phyloP scores from a whole-genome alignment of 805 yeast species.

The Yamadazyma akitaensis region DNA sequence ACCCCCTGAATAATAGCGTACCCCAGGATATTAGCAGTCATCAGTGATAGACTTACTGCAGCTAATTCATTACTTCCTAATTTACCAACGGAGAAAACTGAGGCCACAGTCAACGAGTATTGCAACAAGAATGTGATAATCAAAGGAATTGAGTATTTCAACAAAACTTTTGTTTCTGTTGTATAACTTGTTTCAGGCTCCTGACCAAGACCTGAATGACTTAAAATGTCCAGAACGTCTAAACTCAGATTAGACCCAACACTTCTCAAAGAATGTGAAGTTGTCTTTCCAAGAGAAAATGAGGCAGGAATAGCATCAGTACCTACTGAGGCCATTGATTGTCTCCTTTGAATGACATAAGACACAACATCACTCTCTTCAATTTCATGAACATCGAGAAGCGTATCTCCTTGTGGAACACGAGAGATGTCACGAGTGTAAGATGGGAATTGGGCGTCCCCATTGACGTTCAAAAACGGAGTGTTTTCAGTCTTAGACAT shows the following conservation, averaged over 20 bases:
- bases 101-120: conserved; percentile 70
- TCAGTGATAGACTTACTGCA: conserved; percentile 69
- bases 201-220: conserved; percentile 19
- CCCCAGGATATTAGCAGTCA: conserved; percentile 77
- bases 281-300: not conserved
- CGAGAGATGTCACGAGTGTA: conserved; percentile 8
- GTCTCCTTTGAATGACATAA: conserved; percentile 38
- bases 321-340: conserved; percentile 35
- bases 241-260: conserved; percentile 17
- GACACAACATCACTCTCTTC: conserved; percentile 36
- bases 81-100: conserved; percentile 74
- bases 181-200: conserved; percentile 43
- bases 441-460: not conserved
- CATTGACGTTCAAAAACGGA: conserved; percentile 13
- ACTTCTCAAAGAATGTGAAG: conserved; percentile 13
- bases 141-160: conserved; percentile 51
- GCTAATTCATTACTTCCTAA: conserved; percentile 70
- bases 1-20: conserved; percentile 74
- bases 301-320: conserved; percentile 17
- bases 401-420: conserved; percentile 5
- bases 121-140: conserved; percentile 66
- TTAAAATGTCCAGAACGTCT: conserved; percentile 10
- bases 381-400: conserved; percentile 14
- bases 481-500: conserved; percentile 14
- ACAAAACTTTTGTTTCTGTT: conserved; percentile 39